Evolutionary conservation across 2,329 filamentous ascomycete genomes (phyloP), one percentile per base, ranked within the genome.

Genomic region (Atkinsonella hypoxylon): DNA sequence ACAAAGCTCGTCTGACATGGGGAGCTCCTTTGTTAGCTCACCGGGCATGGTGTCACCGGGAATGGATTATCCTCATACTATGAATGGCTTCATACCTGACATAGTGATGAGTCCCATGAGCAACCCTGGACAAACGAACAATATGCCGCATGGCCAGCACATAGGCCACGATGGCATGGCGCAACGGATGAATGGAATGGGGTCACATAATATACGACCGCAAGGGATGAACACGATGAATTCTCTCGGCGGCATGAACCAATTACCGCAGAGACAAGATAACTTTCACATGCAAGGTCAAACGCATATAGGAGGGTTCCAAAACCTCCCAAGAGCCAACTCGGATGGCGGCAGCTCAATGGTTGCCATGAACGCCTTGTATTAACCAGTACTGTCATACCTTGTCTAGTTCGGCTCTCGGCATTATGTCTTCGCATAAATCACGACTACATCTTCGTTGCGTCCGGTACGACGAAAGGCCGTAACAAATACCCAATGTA

Each of bases 21-120:
- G 68, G 53, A 71, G 70, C 1, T 74, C 76, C 0, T 81, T 76
- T 56, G 70, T 70, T 17, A 72, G 72, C 52, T 79, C 77, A 1
- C 76, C 78, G 0, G 59, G 67, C 12, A 71, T 79, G 26, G 71
- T 80, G 67, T 79, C 77, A 2, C 75, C 76, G 1, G 64, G 65
- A 4, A 65, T 74, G 51, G 78, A 80, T 4, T 76, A 77, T 53
- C 57, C 68, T 2, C 70, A 74, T 32, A 59, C 59, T 49, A 62
- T 77, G 48, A 63, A 64, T 38, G 70, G 72, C 3, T 80, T 73
- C 30, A 75, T 80, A 54, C 64, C 73, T 1, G 77, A 80, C 8
- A 74, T 80, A 62, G 69, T 76, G 39, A 75, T 79, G 68, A 76
- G 67, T 36, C 72, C 73, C 1, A 64, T 78, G 48, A 67, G 69